These are phyloP conservation scores for Mucor saturninus DNA, from an alignment of 371 early-diverging fungal species.

Conservation along the genomic window DNA sequence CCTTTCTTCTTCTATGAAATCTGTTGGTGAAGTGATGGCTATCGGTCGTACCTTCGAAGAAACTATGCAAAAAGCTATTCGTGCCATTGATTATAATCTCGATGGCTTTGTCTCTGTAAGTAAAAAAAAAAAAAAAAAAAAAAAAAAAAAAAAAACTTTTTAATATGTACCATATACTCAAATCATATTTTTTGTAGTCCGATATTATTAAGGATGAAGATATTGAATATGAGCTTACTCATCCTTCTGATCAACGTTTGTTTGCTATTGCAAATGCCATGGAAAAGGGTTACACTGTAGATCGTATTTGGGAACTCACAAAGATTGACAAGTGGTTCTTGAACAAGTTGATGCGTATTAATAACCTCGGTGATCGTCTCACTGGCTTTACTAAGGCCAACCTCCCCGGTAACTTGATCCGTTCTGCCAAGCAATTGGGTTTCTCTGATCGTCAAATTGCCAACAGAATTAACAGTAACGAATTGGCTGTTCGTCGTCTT, in stretches of 20 bases:
- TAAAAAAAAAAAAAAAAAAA: constrained; percentile 4
- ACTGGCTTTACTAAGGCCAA: constrained; percentile 49
- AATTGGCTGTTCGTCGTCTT: constrained; percentile 84
- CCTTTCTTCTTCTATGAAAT: constrained; percentile 91
- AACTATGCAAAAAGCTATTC: constrained; percentile 94
- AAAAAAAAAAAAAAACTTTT: constrained; percentile 11
- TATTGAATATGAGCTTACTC: constrained; percentile 78
- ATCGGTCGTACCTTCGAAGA: constrained; percentile 96
- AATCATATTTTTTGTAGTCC: constrained; percentile 12
- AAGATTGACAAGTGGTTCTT: constrained; percentile 95
- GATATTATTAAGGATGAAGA: constrained; percentile 49
- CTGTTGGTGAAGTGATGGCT: constrained; percentile 97
- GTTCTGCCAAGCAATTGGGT: constrained; percentile 86
- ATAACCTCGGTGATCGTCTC: constrained; percentile 47
- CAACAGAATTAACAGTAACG: constrained; percentile 75
- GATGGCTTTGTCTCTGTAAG: constrained; percentile 76
- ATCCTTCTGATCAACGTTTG: constrained; percentile 89
- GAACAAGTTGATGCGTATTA: constrained; percentile 81
- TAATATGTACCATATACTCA: constrained; percentile 5
- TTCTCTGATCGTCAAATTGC: constrained; percentile 92
- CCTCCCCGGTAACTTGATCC: constrained; percentile 62
- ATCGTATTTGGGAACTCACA: constrained; percentile 85
- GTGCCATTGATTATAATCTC: constrained; percentile 86
- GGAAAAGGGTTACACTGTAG: constrained; percentile 83
- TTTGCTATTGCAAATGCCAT: constrained; percentile 93